Percentiles rank a stretch among this genome's conserved stretches.
Evolutionary conservation across 495 filamentous ascomycete species (phyloP).

Genomic region (Chaetomium cochliodes): DNA sequence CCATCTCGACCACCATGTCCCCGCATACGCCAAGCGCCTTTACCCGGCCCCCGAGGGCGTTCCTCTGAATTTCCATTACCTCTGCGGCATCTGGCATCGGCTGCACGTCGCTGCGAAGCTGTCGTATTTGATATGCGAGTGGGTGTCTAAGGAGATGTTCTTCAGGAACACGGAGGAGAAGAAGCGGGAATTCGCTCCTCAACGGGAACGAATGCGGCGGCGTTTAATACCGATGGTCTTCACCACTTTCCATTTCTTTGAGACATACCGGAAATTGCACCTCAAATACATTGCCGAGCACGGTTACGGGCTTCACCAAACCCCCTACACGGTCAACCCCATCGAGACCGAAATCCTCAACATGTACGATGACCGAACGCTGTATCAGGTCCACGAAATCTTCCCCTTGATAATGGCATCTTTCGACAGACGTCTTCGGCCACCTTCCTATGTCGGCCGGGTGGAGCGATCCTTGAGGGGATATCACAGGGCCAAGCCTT

Average conservation of each 20-base stretch:
- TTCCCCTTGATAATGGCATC: slow-evolving; percentile 58
- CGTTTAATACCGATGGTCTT: slow-evolving; percentile 56
- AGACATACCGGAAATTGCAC: slow-evolving; percentile 56
- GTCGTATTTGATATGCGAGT: slow-evolving; percentile 53
- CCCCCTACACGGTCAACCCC: slow-evolving; percentile 51
- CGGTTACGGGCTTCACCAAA: slow-evolving; percentile 39
- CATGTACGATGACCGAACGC: slow-evolving; percentile 57
- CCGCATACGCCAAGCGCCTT: slow-evolving; percentile 51
- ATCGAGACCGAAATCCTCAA: slow-evolving; percentile 55
- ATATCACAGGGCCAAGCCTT: slow-evolving; percentile 54
- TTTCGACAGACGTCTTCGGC: slow-evolving; percentile 54
- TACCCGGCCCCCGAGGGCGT: slow-evolving; percentile 49
- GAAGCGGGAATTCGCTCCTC: slow-evolving; percentile 51
- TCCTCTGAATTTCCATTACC: slow-evolving; percentile 52
- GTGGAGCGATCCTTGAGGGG: slow-evolving; percentile 57
- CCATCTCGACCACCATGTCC: slow-evolving; percentile 53
- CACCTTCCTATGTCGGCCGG: slow-evolving; percentile 56
- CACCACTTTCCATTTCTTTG: slow-evolving; percentile 60
- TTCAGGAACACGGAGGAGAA: slow-evolving; percentile 50
- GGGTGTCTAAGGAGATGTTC: slow-evolving; percentile 58
- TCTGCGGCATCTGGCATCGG: slow-evolving; percentile 59
- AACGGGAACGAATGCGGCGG: slow-evolving; percentile 56
- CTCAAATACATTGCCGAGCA: slow-evolving; percentile 49
- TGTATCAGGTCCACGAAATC: slow-evolving; percentile 54
- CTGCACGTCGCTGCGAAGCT: slow-evolving; percentile 56